Evolutionary conservation across 306 rosid species (phyloP), one percentile per base, ranked within the genome.

Genomic region (Prunus mira): DNA sequence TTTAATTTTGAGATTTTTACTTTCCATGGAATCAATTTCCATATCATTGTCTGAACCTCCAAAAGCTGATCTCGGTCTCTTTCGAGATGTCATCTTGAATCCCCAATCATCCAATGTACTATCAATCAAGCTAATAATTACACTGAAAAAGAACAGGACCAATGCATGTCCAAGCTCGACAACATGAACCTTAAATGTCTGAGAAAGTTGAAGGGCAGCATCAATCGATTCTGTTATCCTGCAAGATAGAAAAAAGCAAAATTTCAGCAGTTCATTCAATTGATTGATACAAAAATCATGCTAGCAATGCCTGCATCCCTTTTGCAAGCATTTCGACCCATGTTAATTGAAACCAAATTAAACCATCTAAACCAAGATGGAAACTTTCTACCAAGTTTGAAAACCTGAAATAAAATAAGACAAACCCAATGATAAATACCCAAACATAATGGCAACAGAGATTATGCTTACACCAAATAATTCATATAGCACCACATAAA

Each of bases 111-210:
- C 67, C 47, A 88, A 67, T 28, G 88, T 72, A 82, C 78, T 77
- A 78, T 89, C 97, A 67, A 91, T 87, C 83, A 89, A 76, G 71
- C 85, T 65, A 57, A 67, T 62, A 32, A 88, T 15, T 20, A 85
- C 63, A 75, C 72, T 79, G 79, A 80, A 84, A 67, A 89, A 81
- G 86, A 91, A 89, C 78, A 89, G 76, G 75, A 91, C 88, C 50
- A 83, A 82, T 4, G 80, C 86, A 68, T 88, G 94, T 62, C 97
- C 95, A 58, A 86, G 72, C 83, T 89, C 95, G 86, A 86, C 65
- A 78, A 76, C 69, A 25, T 4, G 78, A 60, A 83, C 67, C 57
- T 78, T 67, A 55, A 71, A 91, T 6, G 73, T 76, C 54, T 86
- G 90, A 69, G 95, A 88, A 60, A 91, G 87, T 15, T 67, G 89